A percentile compares a stretch with the other conserved stretches of the same genome.
Conservation (phyloP, 345 rosid genomes). For the Salix dunnii region DNA sequence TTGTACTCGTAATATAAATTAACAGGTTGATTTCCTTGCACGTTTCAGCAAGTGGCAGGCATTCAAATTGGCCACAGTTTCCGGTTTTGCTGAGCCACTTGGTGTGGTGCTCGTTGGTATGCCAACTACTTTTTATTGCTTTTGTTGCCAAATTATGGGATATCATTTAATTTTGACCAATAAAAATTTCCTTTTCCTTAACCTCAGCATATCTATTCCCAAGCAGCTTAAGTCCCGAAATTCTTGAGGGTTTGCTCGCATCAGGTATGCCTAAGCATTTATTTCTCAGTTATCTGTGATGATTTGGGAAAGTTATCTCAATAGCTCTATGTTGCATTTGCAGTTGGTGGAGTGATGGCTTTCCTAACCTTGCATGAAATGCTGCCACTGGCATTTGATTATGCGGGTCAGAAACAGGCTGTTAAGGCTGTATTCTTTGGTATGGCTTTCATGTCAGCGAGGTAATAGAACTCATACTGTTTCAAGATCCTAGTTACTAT, state of each 20-base stretch:
- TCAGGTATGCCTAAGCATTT: conserved; percentile 49
- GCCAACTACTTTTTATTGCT: conserved; percentile 15
- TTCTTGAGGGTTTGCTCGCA: conserved; percentile 90
- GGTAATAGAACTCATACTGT: conserved; percentile 44
- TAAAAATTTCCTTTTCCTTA: conserved; percentile 15
- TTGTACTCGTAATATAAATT: conserved; percentile 3
- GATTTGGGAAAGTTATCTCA: not conserved
- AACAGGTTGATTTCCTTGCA: conserved; percentile 13
- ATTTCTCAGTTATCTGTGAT: not conserved
- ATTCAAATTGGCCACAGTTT: conserved; percentile 89
- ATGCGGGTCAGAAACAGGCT: conserved; percentile 98
- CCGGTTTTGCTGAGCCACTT: conserved; percentile 97
- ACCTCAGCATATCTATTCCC: conserved; percentile 89
- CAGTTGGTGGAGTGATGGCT: conserved; percentile 99
- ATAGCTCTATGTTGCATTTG: conserved; percentile 13
- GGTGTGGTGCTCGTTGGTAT: conserved; percentile 92
- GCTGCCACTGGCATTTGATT: conserved; percentile 97
- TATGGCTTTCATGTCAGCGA: conserved; percentile 99
- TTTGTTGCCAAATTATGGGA: not conserved
- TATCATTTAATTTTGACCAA: not conserved
- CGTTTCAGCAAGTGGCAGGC: conserved; percentile 97
- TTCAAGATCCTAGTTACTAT: not conserved
- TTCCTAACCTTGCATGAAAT: conserved; percentile 94
- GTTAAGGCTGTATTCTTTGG: conserved; percentile 95
- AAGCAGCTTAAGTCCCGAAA: conserved; percentile 83